Evolutionary conservation across 148 eudicot species (phyloP), one percentile per base, ranked within the genome.

Genomic region (Cornus controversa): DNA sequence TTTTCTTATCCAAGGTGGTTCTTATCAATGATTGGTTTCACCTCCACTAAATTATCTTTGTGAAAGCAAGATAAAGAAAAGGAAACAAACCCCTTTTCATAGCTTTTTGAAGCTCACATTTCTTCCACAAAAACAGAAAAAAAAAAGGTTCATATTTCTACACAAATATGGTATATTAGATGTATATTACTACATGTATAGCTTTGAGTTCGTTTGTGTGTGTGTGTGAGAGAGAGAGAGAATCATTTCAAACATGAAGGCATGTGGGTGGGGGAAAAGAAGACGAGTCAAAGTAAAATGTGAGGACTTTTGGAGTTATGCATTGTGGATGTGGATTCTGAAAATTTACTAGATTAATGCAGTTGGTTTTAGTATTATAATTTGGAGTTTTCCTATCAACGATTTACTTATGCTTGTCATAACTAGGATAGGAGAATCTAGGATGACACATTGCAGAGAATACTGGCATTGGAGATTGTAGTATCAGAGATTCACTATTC

Each of bases 71-170:
- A n/a, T 47, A 77, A 64, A 40, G 34, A 31, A 31, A 72, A 75
- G 82, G 78, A 73, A 79, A 76, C 75, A 73, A 31, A 42, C 65
- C 80, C 80, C 78, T 72, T 81, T 75, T 76, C 65, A 66, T 37
- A 42, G 36, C 18, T 50, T 50, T 50, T 50, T 50, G 57, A 50
- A 50, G 57, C 57, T 11, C 57, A 50, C 20, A 50, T 50, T 50
- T 50, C 57, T 16, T 11, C 15, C 57, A 50, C 7, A 7, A 40
- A 40, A 40, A 50, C 57, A 50, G 57, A 11, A 50, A 11, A 50
- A 11, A 47, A n/a, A n/a, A n/a, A n/a, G n/a, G 20, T 50, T 0
- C 20, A 50, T 50, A 50, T 16, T 11, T 50, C 4, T 40, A 40
- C 45, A 40, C 45, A 40, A 9, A 13, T 50, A 50, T 50, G 57